Conservation (phyloP, 2,329 filamentous ascomycete species). For the Fusarium beomiforme region DNA sequence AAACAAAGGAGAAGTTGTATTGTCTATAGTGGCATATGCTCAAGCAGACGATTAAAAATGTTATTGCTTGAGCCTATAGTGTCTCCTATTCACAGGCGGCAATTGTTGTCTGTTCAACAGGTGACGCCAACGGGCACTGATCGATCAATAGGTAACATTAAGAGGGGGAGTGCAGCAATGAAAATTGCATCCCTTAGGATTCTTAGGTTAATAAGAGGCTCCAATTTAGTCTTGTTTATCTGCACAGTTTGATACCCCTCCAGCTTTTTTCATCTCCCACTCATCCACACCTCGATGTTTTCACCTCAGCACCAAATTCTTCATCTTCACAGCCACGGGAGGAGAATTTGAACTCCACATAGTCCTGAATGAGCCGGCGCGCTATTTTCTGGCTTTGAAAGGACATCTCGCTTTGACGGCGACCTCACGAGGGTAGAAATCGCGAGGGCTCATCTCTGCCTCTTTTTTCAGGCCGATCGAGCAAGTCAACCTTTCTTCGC, state of each 20-base stretch:
- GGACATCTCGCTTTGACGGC: background rate
- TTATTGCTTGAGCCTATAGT: background rate
- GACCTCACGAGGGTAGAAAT: background rate
- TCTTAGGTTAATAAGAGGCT: background rate
- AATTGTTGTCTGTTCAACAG: background rate
- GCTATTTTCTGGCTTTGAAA: no score
- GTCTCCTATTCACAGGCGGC: background rate
- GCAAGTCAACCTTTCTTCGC: background rate
- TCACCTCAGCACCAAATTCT: background rate
- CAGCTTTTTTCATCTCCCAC: slow-evolving; percentile 1
- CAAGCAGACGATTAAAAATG: background rate
- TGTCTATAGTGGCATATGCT: background rate
- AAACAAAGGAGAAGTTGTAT: background rate
- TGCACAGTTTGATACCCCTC: background rate
- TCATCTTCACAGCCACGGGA: background rate
- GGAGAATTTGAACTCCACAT: background rate
- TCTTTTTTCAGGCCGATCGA: slow-evolving; percentile 1
- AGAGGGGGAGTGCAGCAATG: background rate
- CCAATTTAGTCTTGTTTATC: background rate
- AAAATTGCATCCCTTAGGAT: background rate
- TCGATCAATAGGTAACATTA: background rate
- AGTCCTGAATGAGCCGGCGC: background rate
- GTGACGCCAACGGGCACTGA: background rate
- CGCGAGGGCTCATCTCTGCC: background rate
- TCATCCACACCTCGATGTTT: background rate